Evolutionary conservation across 2,329 filamentous ascomycete genomes (phyloP), one percentile per base, ranked within the genome.

Genomic region (Fusarium tanahbumbuense): DNA sequence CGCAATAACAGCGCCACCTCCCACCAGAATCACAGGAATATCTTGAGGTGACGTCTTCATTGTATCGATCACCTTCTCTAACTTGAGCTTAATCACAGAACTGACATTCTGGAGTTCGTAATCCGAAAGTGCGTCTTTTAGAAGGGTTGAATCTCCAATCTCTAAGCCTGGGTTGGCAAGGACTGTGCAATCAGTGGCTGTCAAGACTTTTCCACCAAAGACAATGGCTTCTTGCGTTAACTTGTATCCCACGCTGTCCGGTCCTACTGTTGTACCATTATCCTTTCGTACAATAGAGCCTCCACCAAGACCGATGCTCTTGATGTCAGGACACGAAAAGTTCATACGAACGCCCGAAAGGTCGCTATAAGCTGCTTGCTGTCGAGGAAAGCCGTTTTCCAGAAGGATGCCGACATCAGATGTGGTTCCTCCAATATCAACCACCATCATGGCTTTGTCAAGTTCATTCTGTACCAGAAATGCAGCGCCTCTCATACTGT

Each of bases 381-480:
- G 87, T 32, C 88, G 82, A 1, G 89, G 90, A 52, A 91, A 89
- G 0, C 89, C 89, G 50, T 86, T 90, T 0, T 85, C 82, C 9
- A 89, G 82, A 6, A 92, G 76, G 1, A 90, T 77, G 0, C 89
- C 88, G 13, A 90, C 87, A 68, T 91, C 89, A 0, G 88, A 87
- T 0, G 89, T 91, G 0, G 89, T 92, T 5, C 89, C 89, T 1
- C 89, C 89, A 56, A 92, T 87, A 71, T 92, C 89, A 3, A 91
- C 85, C 0, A 91, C 89, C 80, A 91, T 87, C 70, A 84, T 78
- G 1, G 80, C 77, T 57, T 83, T 78, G 4, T 77, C 75, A 22
- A 74, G 56, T n/a, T 78, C 65, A 6, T 75, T 75, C 41, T 82
- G 79, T 1, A 82, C 80, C 13, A 92, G 78, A 58, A 89, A 90